A percentile compares a stretch with the other conserved stretches of the same genome.
These are phyloP conservation scores for Sporopachydermia quercuum DNA, from an alignment of 805 yeast genomes.

Conservation along the genomic window DNA sequence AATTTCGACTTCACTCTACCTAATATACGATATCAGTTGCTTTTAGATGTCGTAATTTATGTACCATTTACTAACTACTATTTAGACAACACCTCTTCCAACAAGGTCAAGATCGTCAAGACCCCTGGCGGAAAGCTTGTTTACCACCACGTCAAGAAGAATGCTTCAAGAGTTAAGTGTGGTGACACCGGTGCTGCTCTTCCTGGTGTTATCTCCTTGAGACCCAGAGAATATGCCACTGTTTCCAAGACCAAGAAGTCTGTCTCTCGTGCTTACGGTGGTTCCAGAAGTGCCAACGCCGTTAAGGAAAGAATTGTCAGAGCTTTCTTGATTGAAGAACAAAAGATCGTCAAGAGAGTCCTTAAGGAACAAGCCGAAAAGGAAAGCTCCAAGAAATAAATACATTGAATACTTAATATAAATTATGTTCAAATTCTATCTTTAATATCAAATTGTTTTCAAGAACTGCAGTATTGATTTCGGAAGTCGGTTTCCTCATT, in stretches of 20 bases:
- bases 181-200: constrained; percentile 58
- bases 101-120: constrained; percentile 98
- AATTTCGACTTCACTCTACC: too few species aligned
- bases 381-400: constrained; percentile 31
- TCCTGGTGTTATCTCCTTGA: constrained; percentile 81
- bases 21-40: too few species aligned
- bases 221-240: constrained; percentile 97
- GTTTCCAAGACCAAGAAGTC: constrained; percentile 95
- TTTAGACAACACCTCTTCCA: constrained; percentile 97
- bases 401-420: constrained; percentile 1
- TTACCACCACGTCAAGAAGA: constrained; percentile 94
- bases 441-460: constrained; percentile 2
- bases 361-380: constrained; percentile 91
- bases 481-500: too few species aligned
- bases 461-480: too few species aligned
- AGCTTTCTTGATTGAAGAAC: constrained; percentile 99
- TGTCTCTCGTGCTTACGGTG: constrained; percentile 99
- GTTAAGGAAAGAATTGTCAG: constrained; percentile 99
- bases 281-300: constrained; percentile 89
- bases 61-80: constrained; percentile 18
- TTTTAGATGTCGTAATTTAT: too few species aligned
- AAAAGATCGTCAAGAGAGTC: constrained; percentile 98
- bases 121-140: constrained; percentile 99
- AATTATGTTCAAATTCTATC: constrained; percentile 1
- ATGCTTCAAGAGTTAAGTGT: constrained; percentile 61